Evolutionary conservation across 208 protist species (phyloP).

Genomic region (Acanthamoeba triangularis): DNA sequence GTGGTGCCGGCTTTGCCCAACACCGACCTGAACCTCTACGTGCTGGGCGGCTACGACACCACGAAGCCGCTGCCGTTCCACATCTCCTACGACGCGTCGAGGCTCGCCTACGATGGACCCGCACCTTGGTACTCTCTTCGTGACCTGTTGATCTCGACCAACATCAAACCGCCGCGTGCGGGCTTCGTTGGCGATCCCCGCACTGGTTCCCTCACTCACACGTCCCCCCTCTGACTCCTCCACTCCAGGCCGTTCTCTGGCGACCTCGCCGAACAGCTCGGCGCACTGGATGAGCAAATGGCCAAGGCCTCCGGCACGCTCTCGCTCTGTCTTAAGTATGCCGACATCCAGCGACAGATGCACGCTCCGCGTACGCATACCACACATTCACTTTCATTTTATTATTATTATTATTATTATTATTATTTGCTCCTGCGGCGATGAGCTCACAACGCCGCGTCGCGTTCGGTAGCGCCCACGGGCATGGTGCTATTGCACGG

Average conservation of each 20-base stretch:
- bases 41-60: background rate
- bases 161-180: background rate
- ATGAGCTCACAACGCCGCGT: background rate
- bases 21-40: slow-evolving; percentile 9
- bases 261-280: background rate
- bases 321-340: background rate
- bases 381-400: too few species aligned
- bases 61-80: slow-evolving; percentile 13
- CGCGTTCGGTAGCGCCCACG: slow-evolving; percentile 2
- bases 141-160: background rate
- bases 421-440: background rate
- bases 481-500: slow-evolving; percentile 68
- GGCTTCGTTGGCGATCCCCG: too few species aligned
- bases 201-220: background rate
- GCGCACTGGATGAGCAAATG: slow-evolving; percentile 7
- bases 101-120: background rate
- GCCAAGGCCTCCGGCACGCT: background rate
- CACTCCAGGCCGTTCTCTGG: background rate
- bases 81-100: background rate
- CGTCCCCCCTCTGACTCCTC: background rate
- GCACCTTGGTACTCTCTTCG: background rate
- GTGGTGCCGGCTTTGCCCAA: slow-evolving; percentile 5
- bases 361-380: background rate
- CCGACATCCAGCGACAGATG: slow-evolving; percentile 1
- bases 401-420: too few species aligned